phyloP scores from a whole-genome alignment of 176 grass and related monocot species.

The Triticum turgidum region DNA sequence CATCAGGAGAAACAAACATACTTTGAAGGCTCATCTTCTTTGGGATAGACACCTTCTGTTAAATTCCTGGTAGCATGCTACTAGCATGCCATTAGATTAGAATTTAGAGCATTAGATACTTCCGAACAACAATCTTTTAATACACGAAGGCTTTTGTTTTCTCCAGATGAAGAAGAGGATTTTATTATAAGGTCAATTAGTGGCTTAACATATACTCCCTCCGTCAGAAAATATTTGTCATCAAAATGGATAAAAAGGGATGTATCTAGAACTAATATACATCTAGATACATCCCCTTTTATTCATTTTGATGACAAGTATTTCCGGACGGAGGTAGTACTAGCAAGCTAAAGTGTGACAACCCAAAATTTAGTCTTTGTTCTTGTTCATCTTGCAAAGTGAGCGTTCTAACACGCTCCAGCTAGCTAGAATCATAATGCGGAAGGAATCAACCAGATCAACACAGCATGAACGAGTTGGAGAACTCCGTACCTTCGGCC shows the following conservation, averaged over 20 bases:
- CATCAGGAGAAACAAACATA: constrained; percentile 45
- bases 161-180: neutral
- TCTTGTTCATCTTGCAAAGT: neutral
- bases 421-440: neutral
- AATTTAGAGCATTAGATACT: constrained; percentile 50
- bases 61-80: constrained; percentile 48
- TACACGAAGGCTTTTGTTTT: neutral
- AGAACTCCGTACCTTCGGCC: constrained; percentile 38
- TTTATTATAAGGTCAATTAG: neutral
- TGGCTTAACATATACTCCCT: neutral
- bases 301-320: too few relatives aligned
- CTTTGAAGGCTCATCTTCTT: constrained; percentile 45
- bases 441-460: constrained; percentile 18
- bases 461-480: neutral
- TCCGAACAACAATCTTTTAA: constrained; percentile 1
- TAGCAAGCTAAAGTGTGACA: neutral
- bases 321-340: too few relatives aligned
- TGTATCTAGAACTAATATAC: too few relatives aligned
- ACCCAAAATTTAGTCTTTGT: neutral
- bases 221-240: too few relatives aligned
- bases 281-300: too few relatives aligned
- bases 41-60: constrained; percentile 40
- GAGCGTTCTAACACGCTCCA: neutral
- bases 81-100: constrained; percentile 44
- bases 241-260: too few relatives aligned